Evolutionary conservation across 306 rosid genomes (phyloP), one percentile per base, ranked within the genome.

Genomic region (Dryas alaskensis): DNA sequence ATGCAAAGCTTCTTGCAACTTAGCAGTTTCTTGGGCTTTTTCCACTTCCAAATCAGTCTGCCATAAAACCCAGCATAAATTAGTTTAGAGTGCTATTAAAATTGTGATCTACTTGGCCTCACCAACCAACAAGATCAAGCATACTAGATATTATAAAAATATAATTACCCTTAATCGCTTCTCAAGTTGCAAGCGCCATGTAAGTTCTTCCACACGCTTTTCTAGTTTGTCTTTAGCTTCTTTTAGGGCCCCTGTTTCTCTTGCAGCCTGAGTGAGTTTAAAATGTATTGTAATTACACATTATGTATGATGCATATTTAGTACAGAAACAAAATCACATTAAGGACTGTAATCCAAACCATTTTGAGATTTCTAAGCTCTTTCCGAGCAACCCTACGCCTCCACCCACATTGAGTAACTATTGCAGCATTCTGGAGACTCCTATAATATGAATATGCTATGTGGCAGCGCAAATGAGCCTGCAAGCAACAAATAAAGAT

Each of bases 161-260:
- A 75, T 66, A 80, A 51, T 79, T 87, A 94, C 99, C 80, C 99
- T 89, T 72, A 95, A 77, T 65, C 99, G 88, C 92, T 95, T 95
- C 88, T 95, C 99, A 51, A 95, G 87, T 81, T 95, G 99, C 83
- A 95, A 85, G 69, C 99, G 99, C 97, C 97, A 95, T 52, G 99
- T 92, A 69, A 95, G 99, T 81, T 95, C 99, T 86, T 95, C 99
- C 72, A 95, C 99, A 58, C 99, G 98, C 85, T 95, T 95, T 82
- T 95, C 99, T 63, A 95, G 84, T 86, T 95, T 95, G 96, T 95
- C 96, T 66, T 95, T 95, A 58, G 98, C 98, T 85, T 95, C 99
- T 85, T 95, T 89, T 46, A 95, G 98, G 55, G 99, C 99, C 58
- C 99, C 99, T 2, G 99, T 95, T 79, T 95, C 99, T 85, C 93